Conservation (phyloP, 805 yeast species). For the Jamesozyma piceae region DNA sequence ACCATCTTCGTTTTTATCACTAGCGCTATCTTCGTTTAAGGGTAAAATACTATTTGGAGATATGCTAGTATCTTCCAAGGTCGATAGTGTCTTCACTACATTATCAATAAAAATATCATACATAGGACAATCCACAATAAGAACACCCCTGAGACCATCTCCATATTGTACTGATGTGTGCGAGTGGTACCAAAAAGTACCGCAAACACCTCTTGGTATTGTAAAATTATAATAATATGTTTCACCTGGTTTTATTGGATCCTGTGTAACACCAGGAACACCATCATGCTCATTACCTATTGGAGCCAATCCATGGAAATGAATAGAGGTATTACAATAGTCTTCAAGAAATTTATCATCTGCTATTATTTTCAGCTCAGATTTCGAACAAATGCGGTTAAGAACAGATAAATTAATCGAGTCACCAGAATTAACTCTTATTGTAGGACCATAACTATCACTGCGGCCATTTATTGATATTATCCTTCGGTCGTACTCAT, state of each 20-base stretch:
- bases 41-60: neutral
- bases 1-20: neutral
- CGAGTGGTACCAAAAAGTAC: constrained; percentile 52
- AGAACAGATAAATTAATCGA: constrained; percentile 18
- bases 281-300: constrained; percentile 39
- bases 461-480: too few relatives aligned
- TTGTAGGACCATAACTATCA: too few relatives aligned
- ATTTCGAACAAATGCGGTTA: constrained; percentile 20
- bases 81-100: constrained; percentile 6
- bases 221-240: constrained; percentile 42
- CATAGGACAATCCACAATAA: constrained; percentile 44
- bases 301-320: constrained; percentile 46
- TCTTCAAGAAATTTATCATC: constrained; percentile 9
- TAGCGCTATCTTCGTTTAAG: too few relatives aligned
- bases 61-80: constrained; percentile 1
- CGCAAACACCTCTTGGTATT: constrained; percentile 35
- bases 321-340: constrained; percentile 33
- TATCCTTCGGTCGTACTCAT: too few relatives aligned
- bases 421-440: constrained; percentile 22
- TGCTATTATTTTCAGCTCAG: constrained; percentile 4
- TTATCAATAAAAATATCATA: constrained; percentile 31
- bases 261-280: constrained; percentile 44
- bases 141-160: constrained; percentile 43
- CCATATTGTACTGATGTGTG: constrained; percentile 42
- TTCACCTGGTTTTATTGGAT: constrained; percentile 60